A percentile compares a stretch with the other conserved stretches of the same genome.
Conservation (phyloP, 2,329 filamentous ascomycete species). For the Ophiostoma australiae region DNA sequence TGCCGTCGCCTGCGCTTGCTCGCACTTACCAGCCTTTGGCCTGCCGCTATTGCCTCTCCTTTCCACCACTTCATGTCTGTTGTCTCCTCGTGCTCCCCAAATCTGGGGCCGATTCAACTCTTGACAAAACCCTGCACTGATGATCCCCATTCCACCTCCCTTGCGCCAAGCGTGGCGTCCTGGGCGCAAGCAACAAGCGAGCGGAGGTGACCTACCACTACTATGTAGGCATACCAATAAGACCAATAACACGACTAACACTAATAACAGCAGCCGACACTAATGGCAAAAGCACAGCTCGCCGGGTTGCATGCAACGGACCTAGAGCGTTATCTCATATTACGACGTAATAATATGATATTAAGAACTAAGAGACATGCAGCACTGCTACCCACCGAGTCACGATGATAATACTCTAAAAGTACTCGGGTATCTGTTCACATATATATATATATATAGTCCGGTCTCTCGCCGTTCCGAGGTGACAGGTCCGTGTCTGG, state of each 20-base stretch:
- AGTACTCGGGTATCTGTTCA: too few relatives aligned
- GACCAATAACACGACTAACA: neutral
- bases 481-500: neutral
- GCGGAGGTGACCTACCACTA: neutral
- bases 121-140: neutral
- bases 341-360: neutral
- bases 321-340: neutral
- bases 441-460: neutral
- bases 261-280: neutral
- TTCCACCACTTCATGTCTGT: neutral
- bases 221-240: neutral
- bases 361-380: neutral
- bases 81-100: neutral
- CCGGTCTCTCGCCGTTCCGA: neutral
- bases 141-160: constrained; percentile 8
- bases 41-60: neutral
- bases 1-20: neutral
- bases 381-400: neutral
- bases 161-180: constrained; percentile 11
- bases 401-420: neutral
- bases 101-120: neutral
- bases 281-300: neutral
- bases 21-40: neutral
- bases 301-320: constrained; percentile 2
- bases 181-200: constrained; percentile 9